Base-by-base conservation (phyloP, 371 early-diverging fungal species). In the Actinomortierella wolfii region DNA sequence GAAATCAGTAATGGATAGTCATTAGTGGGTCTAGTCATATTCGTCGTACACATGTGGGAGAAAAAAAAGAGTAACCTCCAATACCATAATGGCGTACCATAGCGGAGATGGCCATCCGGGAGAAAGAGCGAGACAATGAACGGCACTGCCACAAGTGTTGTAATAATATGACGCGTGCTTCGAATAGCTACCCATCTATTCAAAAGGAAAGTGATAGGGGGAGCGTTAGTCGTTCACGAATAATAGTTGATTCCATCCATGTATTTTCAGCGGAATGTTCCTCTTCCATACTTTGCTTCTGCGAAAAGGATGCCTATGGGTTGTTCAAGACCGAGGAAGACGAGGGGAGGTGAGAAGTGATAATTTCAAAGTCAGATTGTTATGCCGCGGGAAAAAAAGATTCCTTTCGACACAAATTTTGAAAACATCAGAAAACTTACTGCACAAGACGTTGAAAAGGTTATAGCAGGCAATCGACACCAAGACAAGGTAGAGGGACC, bases 241-340 rank as follows among this genome's bases (percentile, higher is more conserved):
- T 34, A 6, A 11, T 4, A 11, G 34, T 34, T 70, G 51, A 80
- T 82, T 62, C 78, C 85, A 42, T 34, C 7, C 34, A 34, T 34
- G 11, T 34, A 34, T 11, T 6, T 34, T 34, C 34, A 11, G 54
- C 48, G 9, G 76, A 68, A 51, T 76, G 56, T 18, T 76, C 74
- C 54, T 76, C 78, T n/a, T 78, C 75, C 40, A 81, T 81, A 61
- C 78, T 81, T 69, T 81, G 86, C 76, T 83, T 83, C 74, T 26
- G 74, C 57, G 53, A 73, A 67, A 46, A 57, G 7, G 39, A 73
- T 39, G 44, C 34, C 34, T 34, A 34, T 34, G 34, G n/a, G n/a
- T n/a, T n/a, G n/a, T n/a, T n/a, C n/a, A n/a, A 34, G 34, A 11
- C 7, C 11, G 34, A 34, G 11, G 11, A 11, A 34, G 34, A 34